Conservation (phyloP, 352 stramenopile genomes). For the Globisporangium sylvaticum region DNA sequence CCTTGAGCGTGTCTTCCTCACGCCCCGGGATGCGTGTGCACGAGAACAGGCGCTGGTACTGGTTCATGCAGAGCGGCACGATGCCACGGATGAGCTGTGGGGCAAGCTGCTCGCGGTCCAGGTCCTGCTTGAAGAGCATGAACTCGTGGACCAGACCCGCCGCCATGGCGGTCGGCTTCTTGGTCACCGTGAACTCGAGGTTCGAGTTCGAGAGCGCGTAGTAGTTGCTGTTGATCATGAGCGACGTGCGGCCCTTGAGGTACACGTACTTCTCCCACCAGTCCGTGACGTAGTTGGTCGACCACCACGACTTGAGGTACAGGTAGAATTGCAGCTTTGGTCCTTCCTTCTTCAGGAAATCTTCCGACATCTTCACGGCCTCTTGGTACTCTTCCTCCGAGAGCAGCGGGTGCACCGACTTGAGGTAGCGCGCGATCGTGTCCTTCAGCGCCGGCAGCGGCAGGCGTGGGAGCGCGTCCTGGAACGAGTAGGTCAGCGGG, state of each 20-base stretch:
- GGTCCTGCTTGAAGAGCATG: slow-evolving; percentile 82
- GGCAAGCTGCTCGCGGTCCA: slow-evolving; percentile 80
- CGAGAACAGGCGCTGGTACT: slow-evolving; percentile 89
- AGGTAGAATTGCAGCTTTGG: slow-evolving; percentile 89
- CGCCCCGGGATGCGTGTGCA: slow-evolving; percentile 86
- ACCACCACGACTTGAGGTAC: slow-evolving; percentile 89
- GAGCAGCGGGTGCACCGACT: slow-evolving; percentile 90
- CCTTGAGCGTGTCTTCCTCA: slow-evolving; percentile 79
- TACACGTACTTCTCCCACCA: slow-evolving; percentile 92
- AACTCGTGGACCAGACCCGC: slow-evolving; percentile 74
- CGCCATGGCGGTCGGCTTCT: slow-evolving; percentile 59
- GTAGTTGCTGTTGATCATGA: slow-evolving; percentile 93
- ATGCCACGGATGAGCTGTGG: slow-evolving; percentile 82
- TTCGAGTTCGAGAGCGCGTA: slow-evolving; percentile 77
- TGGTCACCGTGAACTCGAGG: slow-evolving; percentile 54
- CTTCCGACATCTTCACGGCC: slow-evolving; percentile 74
- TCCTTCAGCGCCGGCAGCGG: slow-evolving; percentile 92
- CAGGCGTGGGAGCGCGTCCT: slow-evolving; percentile 88
- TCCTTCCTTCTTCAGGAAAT: slow-evolving; percentile 88
- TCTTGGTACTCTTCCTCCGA: slow-evolving; percentile 84
- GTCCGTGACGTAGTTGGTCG: slow-evolving; percentile 88
- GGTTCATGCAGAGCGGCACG: slow-evolving; percentile 88
- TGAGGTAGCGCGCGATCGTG: slow-evolving; percentile 89
- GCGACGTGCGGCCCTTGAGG: slow-evolving; percentile 79
- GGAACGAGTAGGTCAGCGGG: slow-evolving; percentile 89